These are phyloP conservation scores for Hericium coralloides DNA, from an alignment of 768 basidiomycete genomes.

Conservation along the genomic window DNA sequence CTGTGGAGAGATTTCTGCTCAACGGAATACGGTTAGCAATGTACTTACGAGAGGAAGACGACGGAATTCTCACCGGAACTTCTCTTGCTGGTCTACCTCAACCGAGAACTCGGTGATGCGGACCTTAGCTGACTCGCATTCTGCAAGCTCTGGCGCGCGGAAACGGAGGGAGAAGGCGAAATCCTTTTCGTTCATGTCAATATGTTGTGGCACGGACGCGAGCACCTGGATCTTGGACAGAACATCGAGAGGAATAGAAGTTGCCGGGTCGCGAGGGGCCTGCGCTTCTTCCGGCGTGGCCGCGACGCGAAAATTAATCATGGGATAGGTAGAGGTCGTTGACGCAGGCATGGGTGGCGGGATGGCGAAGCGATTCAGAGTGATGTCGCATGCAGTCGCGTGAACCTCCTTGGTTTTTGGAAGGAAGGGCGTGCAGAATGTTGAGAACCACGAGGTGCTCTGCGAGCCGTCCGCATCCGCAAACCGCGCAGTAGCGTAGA, in stretches of 20 bases:
- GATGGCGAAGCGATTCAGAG: slow-evolving; percentile 42
- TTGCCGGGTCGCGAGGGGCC: slow-evolving; percentile 9
- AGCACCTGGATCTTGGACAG: slow-evolving; percentile 57
- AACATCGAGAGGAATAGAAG: slow-evolving; percentile 39
- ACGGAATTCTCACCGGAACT: slow-evolving; percentile 43
- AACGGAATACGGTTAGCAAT: slow-evolving; percentile 21
- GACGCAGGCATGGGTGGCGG: slow-evolving; percentile 27
- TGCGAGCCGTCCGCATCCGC: slow-evolving; percentile 29
- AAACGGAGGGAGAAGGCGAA: slow-evolving; percentile 54
- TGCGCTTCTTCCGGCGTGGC: slow-evolving; percentile 8
- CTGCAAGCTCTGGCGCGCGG: slow-evolving; percentile 42
- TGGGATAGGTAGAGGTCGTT: slow-evolving; percentile 25
- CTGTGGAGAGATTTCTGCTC: slow-evolving; percentile 26
- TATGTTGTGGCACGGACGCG: slow-evolving; percentile 49
- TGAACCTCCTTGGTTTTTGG: slow-evolving; percentile 33
- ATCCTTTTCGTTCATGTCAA: slow-evolving; percentile 35
- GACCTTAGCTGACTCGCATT: slow-evolving; percentile 43
- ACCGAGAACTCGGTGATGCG: slow-evolving; percentile 47
- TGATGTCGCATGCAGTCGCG: slow-evolving; percentile 33
- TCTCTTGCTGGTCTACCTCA: slow-evolving; percentile 56
- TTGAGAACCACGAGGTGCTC: slow-evolving; percentile 36
- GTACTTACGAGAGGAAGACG: not conserved
- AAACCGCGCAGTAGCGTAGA: slow-evolving; percentile 62
- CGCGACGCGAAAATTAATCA: slow-evolving; percentile 25
- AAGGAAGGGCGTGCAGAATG: slow-evolving; percentile 49